phyloP scores from a whole-genome alignment of 2,329 filamentous ascomycete genomes.

The Beauveria asiatica region DNA sequence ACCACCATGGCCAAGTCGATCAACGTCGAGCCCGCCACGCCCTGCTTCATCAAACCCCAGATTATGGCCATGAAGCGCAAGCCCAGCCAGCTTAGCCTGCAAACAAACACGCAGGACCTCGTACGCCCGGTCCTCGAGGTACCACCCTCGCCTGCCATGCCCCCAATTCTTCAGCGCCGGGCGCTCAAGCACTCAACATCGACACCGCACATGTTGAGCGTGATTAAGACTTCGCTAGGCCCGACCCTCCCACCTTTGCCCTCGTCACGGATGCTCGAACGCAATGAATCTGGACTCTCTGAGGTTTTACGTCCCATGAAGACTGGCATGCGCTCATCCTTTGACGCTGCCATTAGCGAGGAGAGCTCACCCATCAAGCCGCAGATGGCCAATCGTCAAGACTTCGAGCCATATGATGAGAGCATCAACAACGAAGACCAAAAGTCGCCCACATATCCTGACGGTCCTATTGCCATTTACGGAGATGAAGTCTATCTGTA shows the following conservation, averaged over 20 bases:
- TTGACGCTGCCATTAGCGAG: conserved; percentile 40
- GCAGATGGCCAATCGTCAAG: conserved; percentile 52
- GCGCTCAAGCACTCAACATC: conserved; percentile 60
- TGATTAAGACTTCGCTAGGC: conserved; percentile 44
- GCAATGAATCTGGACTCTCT: conserved; percentile 53
- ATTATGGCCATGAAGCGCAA: conserved; percentile 65
- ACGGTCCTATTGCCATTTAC: conserved; percentile 76
- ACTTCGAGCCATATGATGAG: conserved; percentile 50
- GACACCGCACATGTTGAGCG: conserved; percentile 57
- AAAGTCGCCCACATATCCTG: conserved; percentile 74
- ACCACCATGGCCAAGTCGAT: conserved; percentile 40
- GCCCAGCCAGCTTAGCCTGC: conserved; percentile 69
- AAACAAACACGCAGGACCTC: conserved; percentile 57
- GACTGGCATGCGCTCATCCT: conserved; percentile 26
- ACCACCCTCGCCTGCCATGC: conserved; percentile 45
- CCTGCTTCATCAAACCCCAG: conserved; percentile 71
- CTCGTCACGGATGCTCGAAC: conserved; percentile 51
- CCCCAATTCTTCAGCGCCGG: conserved; percentile 52
- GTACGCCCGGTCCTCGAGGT: conserved; percentile 43
- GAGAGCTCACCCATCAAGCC: conserved; percentile 51
- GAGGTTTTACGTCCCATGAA: conserved; percentile 47
- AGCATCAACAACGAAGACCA: conserved; percentile 69
- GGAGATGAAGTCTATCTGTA: conserved; percentile 71
- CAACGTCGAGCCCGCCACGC: conserved; percentile 60
- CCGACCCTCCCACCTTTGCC: conserved; percentile 45